Evolutionary conservation across 352 stramenopile species (phyloP).

Genomic region (Pythium sp.): DNA sequence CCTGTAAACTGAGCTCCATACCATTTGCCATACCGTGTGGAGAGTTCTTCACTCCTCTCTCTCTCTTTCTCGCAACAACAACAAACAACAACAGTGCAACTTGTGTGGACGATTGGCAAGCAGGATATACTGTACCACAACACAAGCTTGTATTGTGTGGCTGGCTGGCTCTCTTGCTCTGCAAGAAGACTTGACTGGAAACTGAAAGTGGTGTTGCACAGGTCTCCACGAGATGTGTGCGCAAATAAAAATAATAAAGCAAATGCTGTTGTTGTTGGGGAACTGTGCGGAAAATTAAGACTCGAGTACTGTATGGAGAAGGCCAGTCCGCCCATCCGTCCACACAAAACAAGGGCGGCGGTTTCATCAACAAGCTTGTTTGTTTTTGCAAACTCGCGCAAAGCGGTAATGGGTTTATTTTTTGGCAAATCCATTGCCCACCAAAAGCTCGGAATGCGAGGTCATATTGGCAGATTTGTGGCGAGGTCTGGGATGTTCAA

Average conservation of each 20-base stretch:
- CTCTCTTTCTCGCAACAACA: background rate
- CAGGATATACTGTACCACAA: too few relatives aligned
- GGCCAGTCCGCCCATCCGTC: slow-evolving; percentile 6
- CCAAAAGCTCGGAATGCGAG: too few relatives aligned
- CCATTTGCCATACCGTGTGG: background rate
- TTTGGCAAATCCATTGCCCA: too few relatives aligned
- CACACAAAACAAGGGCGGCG: background rate
- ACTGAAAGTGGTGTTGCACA: background rate
- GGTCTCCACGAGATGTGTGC: background rate
- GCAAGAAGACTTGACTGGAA: background rate
- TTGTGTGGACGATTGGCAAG: background rate
- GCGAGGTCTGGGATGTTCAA: background rate
- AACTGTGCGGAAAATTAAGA: background rate
- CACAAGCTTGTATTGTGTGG: background rate
- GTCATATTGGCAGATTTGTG: background rate
- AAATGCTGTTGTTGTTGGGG: background rate
- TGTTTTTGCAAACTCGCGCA: too few relatives aligned
- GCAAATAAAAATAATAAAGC: background rate
- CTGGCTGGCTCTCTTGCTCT: background rate
- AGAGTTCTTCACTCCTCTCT: background rate
- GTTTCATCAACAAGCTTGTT: too few relatives aligned
- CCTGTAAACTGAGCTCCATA: background rate
- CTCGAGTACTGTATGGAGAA: background rate
- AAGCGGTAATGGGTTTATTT: too few relatives aligned
- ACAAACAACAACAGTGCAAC: background rate